Evolutionary conservation across 257 asterid genomes (phyloP), one percentile per base, ranked within the genome.

Genomic region (Rhazya stricta): DNA sequence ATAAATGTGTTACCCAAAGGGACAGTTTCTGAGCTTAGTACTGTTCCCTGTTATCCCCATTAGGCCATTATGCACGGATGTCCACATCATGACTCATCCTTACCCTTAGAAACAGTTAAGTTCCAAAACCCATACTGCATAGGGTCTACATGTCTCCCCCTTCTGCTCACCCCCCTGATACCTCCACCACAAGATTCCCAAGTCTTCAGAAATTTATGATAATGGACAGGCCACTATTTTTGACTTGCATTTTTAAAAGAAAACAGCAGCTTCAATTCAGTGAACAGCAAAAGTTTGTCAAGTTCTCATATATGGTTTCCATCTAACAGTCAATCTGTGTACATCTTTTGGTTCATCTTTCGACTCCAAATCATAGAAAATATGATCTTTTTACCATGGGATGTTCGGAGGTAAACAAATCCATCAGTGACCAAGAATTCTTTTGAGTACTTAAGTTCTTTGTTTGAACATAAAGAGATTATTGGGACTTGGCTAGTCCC

Each of bases 131-230:
- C 76, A 58, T 77, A 34, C 61, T 12, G 13, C 16, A 66, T 23
- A 54, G 58, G 79, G 79, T 79, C 77, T 75, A 65, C 83, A n/a
- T 50, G 76, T 46, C 61, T 32, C 51, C 46, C 36, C 6, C 29
- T 19, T 43, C 36, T 12, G 18, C 30, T 60, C 53, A 5, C 63
- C 56, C 37, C 37, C 3, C 37, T 8, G 0, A 5, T 37, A 19
- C 60, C 41, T 45, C 58, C 60, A 45, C 27, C 74, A 13, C 74
- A 27, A 32, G 58, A 30, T 21, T 57, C 57, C 69, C 27, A 36
- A 36, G 30, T 46, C 67, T 36, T 60, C 21, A 12, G 15, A 11
- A 41, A 46, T 1, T 41, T 63, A 60, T 11, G 48, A 34, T 42
- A n/a, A 68, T 43, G 37, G n/a, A 43, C 42, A 8, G 43, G n/a